Evolutionary conservation across 1,284 basidiomycete genomes (phyloP).

Genomic region (Ustilago nuda): DNA sequence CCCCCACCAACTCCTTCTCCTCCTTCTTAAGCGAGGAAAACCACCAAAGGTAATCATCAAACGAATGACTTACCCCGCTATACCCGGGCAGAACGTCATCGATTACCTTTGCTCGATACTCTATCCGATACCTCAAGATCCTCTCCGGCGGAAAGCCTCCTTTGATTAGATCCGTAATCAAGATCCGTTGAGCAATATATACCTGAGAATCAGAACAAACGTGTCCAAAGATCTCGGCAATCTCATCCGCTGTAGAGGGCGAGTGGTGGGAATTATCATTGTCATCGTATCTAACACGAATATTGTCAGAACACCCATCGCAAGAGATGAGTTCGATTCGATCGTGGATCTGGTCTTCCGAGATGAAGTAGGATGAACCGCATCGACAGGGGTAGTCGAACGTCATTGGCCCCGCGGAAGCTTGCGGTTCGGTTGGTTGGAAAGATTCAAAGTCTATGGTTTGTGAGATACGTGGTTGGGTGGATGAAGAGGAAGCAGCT

Average conservation of each 20-base stretch:
- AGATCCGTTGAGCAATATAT: constrained; percentile 44
- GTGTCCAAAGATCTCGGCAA: constrained; percentile 28
- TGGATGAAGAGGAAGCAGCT: constrained; percentile 7
- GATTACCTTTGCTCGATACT: constrained; percentile 28
- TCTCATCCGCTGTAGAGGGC: constrained; percentile 3
- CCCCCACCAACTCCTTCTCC: constrained; percentile 10
- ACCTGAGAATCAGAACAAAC: constrained; percentile 50
- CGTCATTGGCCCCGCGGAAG: not conserved
- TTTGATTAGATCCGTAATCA: constrained; percentile 29
- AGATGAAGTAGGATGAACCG: constrained; percentile 27
- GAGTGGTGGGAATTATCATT: not conserved
- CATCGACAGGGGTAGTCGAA: constrained; percentile 42
- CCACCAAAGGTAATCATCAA: constrained; percentile 52
- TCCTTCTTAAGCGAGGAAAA: not conserved
- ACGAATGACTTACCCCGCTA: constrained; percentile 46
- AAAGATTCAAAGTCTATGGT: constrained; percentile 42
- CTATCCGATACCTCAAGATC: constrained; percentile 42
- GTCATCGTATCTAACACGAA: constrained; percentile 36
- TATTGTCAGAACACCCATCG: constrained; percentile 43
- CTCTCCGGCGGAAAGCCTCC: constrained; percentile 14
- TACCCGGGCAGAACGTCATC: constrained; percentile 19
- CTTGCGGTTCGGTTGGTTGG: constrained; percentile 9
- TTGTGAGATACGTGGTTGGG: constrained; percentile 29
- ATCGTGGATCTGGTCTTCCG: constrained; percentile 27
- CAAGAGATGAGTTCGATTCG: constrained; percentile 35